Percentiles rank a stretch among this genome's conserved stretches.
Evolutionary conservation across 306 rosid species (phyloP).

Genomic region (Pyrus pyrifolia): DNA sequence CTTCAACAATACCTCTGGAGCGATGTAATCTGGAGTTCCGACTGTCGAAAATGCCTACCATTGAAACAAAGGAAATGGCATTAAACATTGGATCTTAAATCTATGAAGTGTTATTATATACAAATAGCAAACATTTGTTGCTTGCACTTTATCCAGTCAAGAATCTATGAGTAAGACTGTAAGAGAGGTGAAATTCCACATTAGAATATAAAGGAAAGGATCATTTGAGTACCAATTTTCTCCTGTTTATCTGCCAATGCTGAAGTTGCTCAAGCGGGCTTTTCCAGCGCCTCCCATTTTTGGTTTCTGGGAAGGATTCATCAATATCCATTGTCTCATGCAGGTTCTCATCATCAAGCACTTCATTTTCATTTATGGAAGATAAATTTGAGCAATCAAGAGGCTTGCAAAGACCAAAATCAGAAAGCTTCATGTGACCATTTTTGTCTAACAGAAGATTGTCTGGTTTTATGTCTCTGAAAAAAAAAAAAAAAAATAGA

Average conservation of each 20-base stretch:
- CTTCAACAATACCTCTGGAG: slow-evolving; percentile 84
- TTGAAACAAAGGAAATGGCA: slow-evolving; percentile 10
- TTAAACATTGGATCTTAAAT: not conserved
- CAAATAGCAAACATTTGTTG: not conserved
- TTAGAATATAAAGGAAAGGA: not conserved
- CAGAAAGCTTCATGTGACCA: slow-evolving; percentile 90
- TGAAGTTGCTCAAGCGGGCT: slow-evolving; percentile 87
- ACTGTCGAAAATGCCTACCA: slow-evolving; percentile 88
- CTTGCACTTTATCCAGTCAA: not conserved
- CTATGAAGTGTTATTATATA: not conserved
- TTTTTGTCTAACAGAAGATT: slow-evolving; percentile 75
- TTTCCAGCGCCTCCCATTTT: slow-evolving; percentile 84
- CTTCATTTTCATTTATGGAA: slow-evolving; percentile 66
- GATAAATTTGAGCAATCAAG: slow-evolving; percentile 72
- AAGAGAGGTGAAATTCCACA: not conserved
- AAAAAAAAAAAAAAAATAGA: not conserved
- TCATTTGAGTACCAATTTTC: slow-evolving; percentile 36
- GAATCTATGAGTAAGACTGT: not conserved
- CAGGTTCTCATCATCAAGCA: slow-evolving; percentile 67
- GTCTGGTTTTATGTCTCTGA: slow-evolving; percentile 93
- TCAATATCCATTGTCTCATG: slow-evolving; percentile 57
- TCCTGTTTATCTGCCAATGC: slow-evolving; percentile 83
- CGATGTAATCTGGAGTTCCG: slow-evolving; percentile 91
- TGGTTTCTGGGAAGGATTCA: slow-evolving; percentile 32
- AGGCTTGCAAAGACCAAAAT: slow-evolving; percentile 95